Conservation (phyloP, 257 asterid genomes). For the Nicotiana tabacum region DNA sequence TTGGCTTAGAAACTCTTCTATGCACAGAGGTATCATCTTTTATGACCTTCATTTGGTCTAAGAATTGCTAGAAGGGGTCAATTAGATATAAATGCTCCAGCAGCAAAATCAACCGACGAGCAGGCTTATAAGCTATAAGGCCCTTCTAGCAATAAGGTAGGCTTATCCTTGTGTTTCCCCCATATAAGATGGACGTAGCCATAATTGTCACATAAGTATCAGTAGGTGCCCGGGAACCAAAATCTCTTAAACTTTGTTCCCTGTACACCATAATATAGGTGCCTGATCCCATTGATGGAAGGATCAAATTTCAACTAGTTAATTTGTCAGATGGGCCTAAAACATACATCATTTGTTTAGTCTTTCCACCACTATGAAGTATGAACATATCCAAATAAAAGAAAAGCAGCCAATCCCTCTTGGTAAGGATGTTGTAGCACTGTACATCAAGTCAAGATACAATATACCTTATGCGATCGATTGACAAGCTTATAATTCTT, state of each 20-base stretch:
- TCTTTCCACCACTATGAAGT: not conserved
- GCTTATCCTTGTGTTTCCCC: not conserved
- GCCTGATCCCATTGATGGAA: not conserved
- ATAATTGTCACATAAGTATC: not conserved
- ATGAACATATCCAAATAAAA: not conserved
- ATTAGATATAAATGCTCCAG: not conserved
- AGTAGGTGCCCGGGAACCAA: not conserved
- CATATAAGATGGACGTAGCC: not conserved
- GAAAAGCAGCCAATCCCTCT: not conserved
- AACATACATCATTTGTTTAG: not conserved
- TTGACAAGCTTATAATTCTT: slow-evolving; percentile 21
- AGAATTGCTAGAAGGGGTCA: not conserved
- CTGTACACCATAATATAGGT: not conserved
- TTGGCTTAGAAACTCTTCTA: not conserved
- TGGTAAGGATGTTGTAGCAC: not conserved
- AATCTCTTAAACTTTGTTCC: not conserved
- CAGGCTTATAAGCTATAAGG: not conserved
- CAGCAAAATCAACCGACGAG: not conserved
- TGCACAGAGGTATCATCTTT: not conserved
- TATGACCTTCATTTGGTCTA: not conserved
- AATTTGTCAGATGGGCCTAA: not conserved
- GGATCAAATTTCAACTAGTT: not conserved
- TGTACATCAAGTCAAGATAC: not conserved
- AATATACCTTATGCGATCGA: not conserved
- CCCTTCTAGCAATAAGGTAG: not conserved